Evolutionary conservation across 306 rosid genomes (phyloP).

Genomic region (Acacia confusa): DNA sequence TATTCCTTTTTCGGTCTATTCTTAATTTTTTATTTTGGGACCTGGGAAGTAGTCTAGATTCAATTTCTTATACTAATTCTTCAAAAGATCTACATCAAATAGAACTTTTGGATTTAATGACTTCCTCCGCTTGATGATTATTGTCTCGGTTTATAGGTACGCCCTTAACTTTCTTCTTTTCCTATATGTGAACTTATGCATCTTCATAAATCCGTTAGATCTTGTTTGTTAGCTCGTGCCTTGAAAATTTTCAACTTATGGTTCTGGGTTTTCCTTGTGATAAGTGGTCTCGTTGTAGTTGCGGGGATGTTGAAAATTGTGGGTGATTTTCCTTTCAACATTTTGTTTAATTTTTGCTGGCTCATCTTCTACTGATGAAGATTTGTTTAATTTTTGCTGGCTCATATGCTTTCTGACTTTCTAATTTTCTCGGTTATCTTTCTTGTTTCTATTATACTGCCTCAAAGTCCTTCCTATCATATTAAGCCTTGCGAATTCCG

Average conservation of each 20-base stretch:
- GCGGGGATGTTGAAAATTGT: neutral
- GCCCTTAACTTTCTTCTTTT: neutral
- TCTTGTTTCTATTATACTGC: neutral
- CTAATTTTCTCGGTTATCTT: constrained; percentile 8
- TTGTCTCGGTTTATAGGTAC: constrained; percentile 25
- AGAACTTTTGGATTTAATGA: constrained; percentile 21
- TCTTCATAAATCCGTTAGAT: neutral
- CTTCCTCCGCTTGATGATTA: neutral
- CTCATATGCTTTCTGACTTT: neutral
- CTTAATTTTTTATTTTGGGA: neutral
- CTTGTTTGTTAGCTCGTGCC: neutral
- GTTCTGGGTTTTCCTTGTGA: constrained; percentile 17
- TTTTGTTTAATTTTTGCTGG: constrained; percentile 10
- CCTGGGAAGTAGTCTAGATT: neutral
- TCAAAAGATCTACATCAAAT: neutral
- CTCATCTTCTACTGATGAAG: constrained; percentile 12
- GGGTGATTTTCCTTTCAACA: neutral
- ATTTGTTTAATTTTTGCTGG: neutral
- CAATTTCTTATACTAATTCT: neutral
- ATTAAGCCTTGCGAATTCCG: neutral
- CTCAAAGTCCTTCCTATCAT: neutral
- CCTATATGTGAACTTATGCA: neutral
- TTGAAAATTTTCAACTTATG: constrained; percentile 21
- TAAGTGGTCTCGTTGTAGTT: neutral
- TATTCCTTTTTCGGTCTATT: neutral